Evolutionary conservation across 1,284 basidiomycete species (phyloP).

Genomic region (Ustilago hordei): DNA sequence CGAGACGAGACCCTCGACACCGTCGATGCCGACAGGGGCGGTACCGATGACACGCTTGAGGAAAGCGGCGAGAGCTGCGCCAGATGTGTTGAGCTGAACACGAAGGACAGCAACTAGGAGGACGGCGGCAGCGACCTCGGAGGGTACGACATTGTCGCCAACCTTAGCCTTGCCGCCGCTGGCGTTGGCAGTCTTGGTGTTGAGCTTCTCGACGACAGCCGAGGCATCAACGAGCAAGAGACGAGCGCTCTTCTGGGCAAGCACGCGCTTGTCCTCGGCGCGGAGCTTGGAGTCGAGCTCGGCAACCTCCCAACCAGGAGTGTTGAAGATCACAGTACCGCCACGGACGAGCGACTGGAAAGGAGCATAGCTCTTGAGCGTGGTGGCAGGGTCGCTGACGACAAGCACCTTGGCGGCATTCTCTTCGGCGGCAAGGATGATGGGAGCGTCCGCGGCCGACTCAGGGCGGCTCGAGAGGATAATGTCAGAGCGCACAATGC

Average conservation of each 20-base stretch:
- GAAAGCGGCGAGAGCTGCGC: slow-evolving; percentile 45
- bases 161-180: slow-evolving; percentile 60
- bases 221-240: slow-evolving; percentile 62
- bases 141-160: slow-evolving; percentile 50
- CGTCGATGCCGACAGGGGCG: slow-evolving; percentile 61
- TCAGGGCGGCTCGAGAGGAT: slow-evolving; percentile 54
- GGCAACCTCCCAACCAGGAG: slow-evolving; percentile 60
- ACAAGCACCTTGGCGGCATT: slow-evolving; percentile 58
- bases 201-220: slow-evolving; percentile 58
- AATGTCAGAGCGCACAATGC: slow-evolving; percentile 64
- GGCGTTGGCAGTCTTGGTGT: slow-evolving; percentile 53
- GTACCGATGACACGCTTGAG: slow-evolving; percentile 58
- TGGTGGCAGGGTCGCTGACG: slow-evolving; percentile 57
- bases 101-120: slow-evolving; percentile 59
- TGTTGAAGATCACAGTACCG: slow-evolving; percentile 65
- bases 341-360: slow-evolving; percentile 61
- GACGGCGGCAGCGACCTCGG: slow-evolving; percentile 60
- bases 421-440: slow-evolving; percentile 57
- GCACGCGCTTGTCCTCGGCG: slow-evolving; percentile 61
- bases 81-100: slow-evolving; percentile 51
- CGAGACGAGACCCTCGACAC: slow-evolving; percentile 58
- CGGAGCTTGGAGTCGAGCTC: slow-evolving; percentile 64
- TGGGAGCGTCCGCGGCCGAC: slow-evolving; percentile 54
- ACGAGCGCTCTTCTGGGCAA: slow-evolving; percentile 59
- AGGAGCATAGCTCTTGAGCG: slow-evolving; percentile 62